Evolutionary conservation across 2,329 filamentous ascomycete genomes (phyloP), one percentile per base, ranked within the genome.

Genomic region (Fusarium sp.): DNA sequence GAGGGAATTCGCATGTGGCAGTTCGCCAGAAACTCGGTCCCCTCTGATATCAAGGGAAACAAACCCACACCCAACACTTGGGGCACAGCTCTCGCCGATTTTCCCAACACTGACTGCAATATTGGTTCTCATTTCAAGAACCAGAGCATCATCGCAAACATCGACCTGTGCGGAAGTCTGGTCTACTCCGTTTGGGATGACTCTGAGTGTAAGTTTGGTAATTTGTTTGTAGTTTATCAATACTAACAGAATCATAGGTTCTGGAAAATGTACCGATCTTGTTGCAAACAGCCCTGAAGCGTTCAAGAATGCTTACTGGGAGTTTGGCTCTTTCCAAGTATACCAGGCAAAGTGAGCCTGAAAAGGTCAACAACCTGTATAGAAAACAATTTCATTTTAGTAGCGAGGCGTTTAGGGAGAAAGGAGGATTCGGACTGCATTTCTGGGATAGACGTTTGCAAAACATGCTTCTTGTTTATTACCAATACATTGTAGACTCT

Each of bases 111-210:
- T 0, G 75, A 85, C 44, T 91, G 89, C 77, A 78, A 88, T 59
- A 86, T 91, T 48, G 75, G 76, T 7, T 79, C 77, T 6, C 87
- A 90, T 71, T 91, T 91, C 75, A 80, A 77, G 53, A 91, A 91
- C 70, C 84, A 89, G 74, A 88, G 86, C 67, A 90, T 91, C 68
- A 83, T 91, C 65, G 83, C 83, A 40, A 90, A 91, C 70, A 90
- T 91, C 64, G 86, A 89, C 73, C 77, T 91, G 9, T 91, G 89
- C 66, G 89, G 89, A 1, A 75, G 84, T 39, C 80, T 86, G 67
- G 85, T 84, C 5, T 83, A 83, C 44, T 78, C 77, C 4, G 76
- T 78, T 32, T 87, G 83, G 69, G 76, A 77, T 3, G 67, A 76
- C 14, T 85, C 85, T 20, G 82, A 80, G 52, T 84, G 82, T 79